Base-by-base conservation (phyloP, 2,329 filamentous ascomycete genomes). In the Fusarium sp. region DNA sequence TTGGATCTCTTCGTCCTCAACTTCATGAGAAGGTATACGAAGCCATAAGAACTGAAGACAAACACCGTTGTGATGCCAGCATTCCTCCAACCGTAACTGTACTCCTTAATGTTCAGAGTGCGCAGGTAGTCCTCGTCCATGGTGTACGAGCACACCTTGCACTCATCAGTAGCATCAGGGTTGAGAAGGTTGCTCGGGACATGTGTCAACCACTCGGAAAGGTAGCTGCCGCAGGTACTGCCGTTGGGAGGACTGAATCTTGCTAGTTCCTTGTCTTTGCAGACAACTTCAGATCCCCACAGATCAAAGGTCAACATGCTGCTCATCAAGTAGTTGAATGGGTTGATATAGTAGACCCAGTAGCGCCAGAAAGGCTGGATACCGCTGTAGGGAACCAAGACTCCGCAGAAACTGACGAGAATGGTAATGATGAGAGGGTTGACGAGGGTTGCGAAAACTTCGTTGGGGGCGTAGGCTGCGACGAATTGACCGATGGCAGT, bases 341-440 rank as follows among this genome's bases (percentile, higher is more conserved):
- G 87, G 69, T 89, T 86, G 17, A 88, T 72, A 52, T 81, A 88
- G 77, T 89, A 89, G 7, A 90, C 84, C 88, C 88, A 91, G 67
- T 84, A 85, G 24, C 82, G 80, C 91, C 91, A 94, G 77, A 93
- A 93, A 1, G 77, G 70, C 10, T 88, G 85, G 22, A 94, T 83
- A 26, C 84, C 83, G 0, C 72, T 71, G 66, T 90, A 92, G 0
- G 91, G 90, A 0, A 93, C 91, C 7, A 93, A 81, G 2, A 94
- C 90, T 65, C 92, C 92, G 70, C 90, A 93, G 80, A 94, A 94
- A 2, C 85, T 86, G 10, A 92, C 83, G 4, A 93, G 81, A 40
- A 88, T 76, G 73, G 84, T 82, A 56, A 89, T 78, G 13, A 89
- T 52, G 1, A 89, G 73, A 0, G 86, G 86, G 65, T 89, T 89